phyloP scores from a whole-genome alignment of 202 grass and related monocot genomes.

The Cymbopogon flexuosus region DNA sequence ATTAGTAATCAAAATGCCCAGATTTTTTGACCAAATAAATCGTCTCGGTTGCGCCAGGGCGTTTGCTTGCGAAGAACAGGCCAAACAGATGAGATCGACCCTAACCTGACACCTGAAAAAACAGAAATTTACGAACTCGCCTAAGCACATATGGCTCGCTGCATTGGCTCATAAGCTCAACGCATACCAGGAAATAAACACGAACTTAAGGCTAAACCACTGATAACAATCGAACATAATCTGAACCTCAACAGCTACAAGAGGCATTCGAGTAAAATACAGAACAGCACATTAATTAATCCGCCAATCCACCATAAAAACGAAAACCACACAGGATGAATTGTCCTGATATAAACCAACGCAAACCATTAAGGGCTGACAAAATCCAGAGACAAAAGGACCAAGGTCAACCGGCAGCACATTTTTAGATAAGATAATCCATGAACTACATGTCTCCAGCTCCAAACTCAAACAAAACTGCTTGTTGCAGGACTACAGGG shows the following conservation, averaged over 20 bases:
- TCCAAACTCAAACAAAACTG: constrained; percentile 29
- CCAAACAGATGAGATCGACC: neutral
- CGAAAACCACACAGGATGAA: neutral
- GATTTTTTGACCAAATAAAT: no score
- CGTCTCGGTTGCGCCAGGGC: no score
- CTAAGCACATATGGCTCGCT: no score
- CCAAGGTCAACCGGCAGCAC: neutral
- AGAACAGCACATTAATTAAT: neutral
- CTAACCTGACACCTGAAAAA: neutral
- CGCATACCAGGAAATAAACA: no score
- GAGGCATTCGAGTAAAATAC: neutral
- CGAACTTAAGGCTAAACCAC: no score
- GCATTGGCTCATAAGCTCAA: no score
- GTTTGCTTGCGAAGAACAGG: neutral
- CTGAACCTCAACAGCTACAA: neutral
- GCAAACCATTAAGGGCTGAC: neutral
- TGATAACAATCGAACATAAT: neutral
- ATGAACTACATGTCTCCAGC: neutral
- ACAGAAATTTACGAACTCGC: neutral
- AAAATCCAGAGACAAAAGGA: neutral
- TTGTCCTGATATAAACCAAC: neutral
- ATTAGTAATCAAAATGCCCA: no score
- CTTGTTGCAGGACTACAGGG: constrained; percentile 12
- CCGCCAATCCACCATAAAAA: neutral
- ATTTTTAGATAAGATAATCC: neutral